Conservation (phyloP, 2,329 filamentous ascomycete genomes). For the Tolypocladium nubicola region DNA sequence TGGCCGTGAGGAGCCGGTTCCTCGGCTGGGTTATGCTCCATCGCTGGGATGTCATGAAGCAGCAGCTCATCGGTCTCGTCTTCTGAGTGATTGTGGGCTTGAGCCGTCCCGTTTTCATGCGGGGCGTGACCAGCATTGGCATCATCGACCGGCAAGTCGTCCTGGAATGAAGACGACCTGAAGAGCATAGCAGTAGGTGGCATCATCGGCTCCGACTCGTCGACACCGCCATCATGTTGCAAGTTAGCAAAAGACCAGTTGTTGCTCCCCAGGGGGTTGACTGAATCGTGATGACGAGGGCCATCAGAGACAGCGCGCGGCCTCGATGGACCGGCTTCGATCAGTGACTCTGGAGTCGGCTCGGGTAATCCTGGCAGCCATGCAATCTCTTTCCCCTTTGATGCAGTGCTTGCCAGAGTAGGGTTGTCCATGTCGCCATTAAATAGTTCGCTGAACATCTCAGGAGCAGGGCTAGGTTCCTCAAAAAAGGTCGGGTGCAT, state of each 20-base stretch:
- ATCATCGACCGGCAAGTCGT: not conserved
- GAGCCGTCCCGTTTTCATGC: not conserved
- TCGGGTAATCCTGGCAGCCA: constrained; percentile 4
- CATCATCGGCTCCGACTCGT: not conserved
- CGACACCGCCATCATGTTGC: constrained; percentile 12
- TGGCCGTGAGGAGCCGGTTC: constrained; percentile 6
- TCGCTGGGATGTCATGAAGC: constrained; percentile 2
- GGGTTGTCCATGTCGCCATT: not conserved
- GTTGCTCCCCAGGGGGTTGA: constrained; percentile 47
- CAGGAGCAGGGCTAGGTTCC: not conserved
- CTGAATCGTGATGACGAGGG: constrained; percentile 28
- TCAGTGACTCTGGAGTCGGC: constrained; percentile 3
- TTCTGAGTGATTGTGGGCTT: not conserved
- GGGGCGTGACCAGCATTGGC: not conserved
- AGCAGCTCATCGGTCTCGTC: constrained; percentile 1
- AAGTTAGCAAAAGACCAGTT: constrained; percentile 47
- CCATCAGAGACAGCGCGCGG: constrained; percentile 49
- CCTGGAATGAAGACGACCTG: not conserved
- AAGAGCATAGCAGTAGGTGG: not conserved
- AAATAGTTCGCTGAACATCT: too few relatives aligned
- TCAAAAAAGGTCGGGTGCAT: not conserved
- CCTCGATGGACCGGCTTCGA: constrained; percentile 18
- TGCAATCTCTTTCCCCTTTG: constrained; percentile 17
- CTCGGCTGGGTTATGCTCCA: constrained; percentile 3
- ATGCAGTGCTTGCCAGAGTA: not conserved